Base-by-base conservation (phyloP, 306 rosid species). In the Lathyrus aphaca region DNA sequence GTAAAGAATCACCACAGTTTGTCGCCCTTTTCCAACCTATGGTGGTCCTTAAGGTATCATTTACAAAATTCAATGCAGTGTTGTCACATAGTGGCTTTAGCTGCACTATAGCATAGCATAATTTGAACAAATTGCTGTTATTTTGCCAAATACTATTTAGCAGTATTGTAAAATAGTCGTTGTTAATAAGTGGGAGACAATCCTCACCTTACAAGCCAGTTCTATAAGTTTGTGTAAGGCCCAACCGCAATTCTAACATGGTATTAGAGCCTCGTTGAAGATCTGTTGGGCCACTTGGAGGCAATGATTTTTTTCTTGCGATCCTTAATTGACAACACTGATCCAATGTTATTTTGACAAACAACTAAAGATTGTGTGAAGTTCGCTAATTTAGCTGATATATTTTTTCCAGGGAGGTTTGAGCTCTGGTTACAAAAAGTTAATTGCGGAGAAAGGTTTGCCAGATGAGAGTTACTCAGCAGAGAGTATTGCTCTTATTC, bases 1-100 rank as follows among this genome's bases (percentile, higher is more conserved):
- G 91, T 76, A 91, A 91, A 82, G 99, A 95, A 78, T 91, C 99
- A 71, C 92, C 96, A 6, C 99, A 95, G 68, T 89, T 91, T 71
- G 68, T 95, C 75, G 96, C 96, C 27, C 89, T 95, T 65, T 89
- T 95, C 83, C 96, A 89, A 75, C 95, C 99, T 66, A 86, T 95
- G 97, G 96, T 95, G 66, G 76, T 89, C 73, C 96, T 94, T 65
- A 88, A 88, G 97, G 99, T 94, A 84, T 71, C 66, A 49, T 64
- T 35, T 40, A 38, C 12, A 65, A 75, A 44, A 40, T 53, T 64
- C 55, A 45, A 7, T 74, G 10, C 53, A 10, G n/a, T 68, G 38
- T 53, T 50, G 27, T 7, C 39, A 35, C 10, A 35, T 35, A 35
- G 39, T 35, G 38, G 39, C 39, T 35, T 35, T 35, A 35, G 10